Base-by-base conservation (phyloP, 768 basidiomycete species). In the Arthromyces matolae region DNA sequence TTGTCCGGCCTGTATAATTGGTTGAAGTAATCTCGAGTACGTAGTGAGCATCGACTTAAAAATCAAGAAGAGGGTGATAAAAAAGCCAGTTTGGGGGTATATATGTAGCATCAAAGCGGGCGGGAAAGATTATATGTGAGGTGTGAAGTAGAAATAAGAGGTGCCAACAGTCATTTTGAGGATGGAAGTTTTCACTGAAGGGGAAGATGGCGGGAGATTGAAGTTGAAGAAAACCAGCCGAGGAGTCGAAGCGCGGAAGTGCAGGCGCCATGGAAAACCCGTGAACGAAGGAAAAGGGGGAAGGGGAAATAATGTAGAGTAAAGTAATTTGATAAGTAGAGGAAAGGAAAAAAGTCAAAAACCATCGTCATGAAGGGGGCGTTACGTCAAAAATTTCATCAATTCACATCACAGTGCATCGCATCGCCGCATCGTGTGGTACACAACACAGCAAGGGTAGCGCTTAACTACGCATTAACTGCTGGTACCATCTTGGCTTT, bases 401-500 rank as follows among this genome's bases (percentile, higher is more conserved):
- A n/a, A n/a, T 27, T 47, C 36, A 39, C 37, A 29, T 38, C 45
- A 47, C 37, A 32, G 20, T 24, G 45, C 37, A 38, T 48, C 39
- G 41, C 39, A 28, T 48, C 47, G 34, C 16, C 47, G 41, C 38
- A 35, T 39, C 29, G 16, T 32, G 7, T 32, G 24, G 37, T 3
- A n/a, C 14, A 39, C 16, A 36, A 14, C 27, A 8, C 3, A 19
- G 24, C 9, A 37, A 18, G 27, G 24, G 12, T 19, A 19, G 24
- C 9, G 20, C 36, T 13, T 13, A 18, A 16, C 41, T 14, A 16
- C 43, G 36, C 16, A 45, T 57, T 34, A 49, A 38, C 45, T 51
- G 28, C 40, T 47, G 32, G 20, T 35, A 9, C 45, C 49, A 32
- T 54, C 54, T 29, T 13, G 57, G 54, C 41, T 50, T 58, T 4